These are phyloP conservation scores for Calonectria fujianensis DNA, from an alignment of 2,329 filamentous ascomycete species.

Conservation along the genomic window DNA sequence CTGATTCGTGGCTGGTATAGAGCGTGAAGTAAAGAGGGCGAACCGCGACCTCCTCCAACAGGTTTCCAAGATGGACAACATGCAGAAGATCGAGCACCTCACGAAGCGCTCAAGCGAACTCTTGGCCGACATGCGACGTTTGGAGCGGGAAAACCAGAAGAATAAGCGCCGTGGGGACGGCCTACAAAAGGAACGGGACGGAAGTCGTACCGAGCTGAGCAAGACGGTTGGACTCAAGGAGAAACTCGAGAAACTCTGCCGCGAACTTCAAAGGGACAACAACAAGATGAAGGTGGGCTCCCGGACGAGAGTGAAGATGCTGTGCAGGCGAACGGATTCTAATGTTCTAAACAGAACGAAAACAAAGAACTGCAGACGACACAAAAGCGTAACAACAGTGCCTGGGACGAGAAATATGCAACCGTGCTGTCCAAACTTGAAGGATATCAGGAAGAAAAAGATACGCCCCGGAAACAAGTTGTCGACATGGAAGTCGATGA, in stretches of 20 bases:
- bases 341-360: constrained; percentile 78
- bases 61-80: constrained; percentile 92
- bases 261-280: constrained; percentile 96
- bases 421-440: constrained; percentile 89
- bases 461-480: constrained; percentile 86
- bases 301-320: constrained; percentile 1
- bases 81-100: constrained; percentile 92
- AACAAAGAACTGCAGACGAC: constrained; percentile 93
- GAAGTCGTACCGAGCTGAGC: constrained; percentile 88
- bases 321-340: constrained; percentile 44
- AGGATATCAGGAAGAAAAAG: constrained; percentile 90
- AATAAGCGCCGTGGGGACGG: constrained; percentile 97
- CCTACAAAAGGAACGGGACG: constrained; percentile 97
- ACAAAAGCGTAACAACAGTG: constrained; percentile 86
- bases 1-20: constrained; percentile 68
- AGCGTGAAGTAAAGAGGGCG: constrained; percentile 94
- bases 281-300: constrained; percentile 93
- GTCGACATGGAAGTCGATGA: constrained; percentile 93
- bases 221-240: constrained; percentile 95
- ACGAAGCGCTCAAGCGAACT: constrained; percentile 95
- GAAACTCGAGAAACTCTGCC: constrained; percentile 95
- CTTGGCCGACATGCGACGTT: constrained; percentile 93
- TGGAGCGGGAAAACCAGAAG: constrained; percentile 95
- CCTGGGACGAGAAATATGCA: constrained; percentile 90
- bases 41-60: constrained; percentile 92